Base-by-base conservation (phyloP, 495 filamentous ascomycete species). In the Penicillium cosmopolitanum region DNA sequence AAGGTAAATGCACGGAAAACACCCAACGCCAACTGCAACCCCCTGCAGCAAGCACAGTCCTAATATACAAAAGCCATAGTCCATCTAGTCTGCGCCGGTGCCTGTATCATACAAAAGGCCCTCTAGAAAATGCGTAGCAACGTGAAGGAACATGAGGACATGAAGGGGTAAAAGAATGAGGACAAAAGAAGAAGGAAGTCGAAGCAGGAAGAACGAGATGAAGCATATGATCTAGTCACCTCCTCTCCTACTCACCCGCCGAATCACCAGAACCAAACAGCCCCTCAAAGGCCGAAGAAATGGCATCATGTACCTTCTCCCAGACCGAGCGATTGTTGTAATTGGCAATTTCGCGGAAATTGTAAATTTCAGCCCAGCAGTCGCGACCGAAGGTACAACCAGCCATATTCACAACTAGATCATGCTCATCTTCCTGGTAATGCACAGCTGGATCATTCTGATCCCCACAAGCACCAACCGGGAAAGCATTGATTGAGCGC, bases 351-450 rank as follows among this genome's bases (percentile, higher is more conserved):
- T 94, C 88, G 13, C 94, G 88, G 76, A 90, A 99, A 64, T 87
- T 86, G 73, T 96, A 93, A 83, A 99, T 96, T 76, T 99, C 95
- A 31, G 89, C 86, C 95, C 96, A 98, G 70, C 95, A 99, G 77
- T 99, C 96, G 21, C 95, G 84, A 4, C 95, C 95, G 85, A 89
- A 97, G 67, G 94, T 89, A 70, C 95, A 99, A 3, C 96, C 96
- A 2, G 95, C 95, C 94, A 98, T 97, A 70, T 98, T 99, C 62
- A 99, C 93, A n/a, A 97, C 64, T 65, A 99, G 96, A 72, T 99
- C 95, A 16, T 90, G 83, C 47, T 93, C 93, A 34, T 85, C 78
- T 73, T 96, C 83, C 43, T 89, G 81, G 71, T 98, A 99, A 72
- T 98, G 96, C 35, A 96, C 86, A 4, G 82, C 77, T 0, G 84